Evolutionary conservation across 2,329 filamentous ascomycete species (phyloP).

Genomic region (Verticillium zaregamsianum): DNA sequence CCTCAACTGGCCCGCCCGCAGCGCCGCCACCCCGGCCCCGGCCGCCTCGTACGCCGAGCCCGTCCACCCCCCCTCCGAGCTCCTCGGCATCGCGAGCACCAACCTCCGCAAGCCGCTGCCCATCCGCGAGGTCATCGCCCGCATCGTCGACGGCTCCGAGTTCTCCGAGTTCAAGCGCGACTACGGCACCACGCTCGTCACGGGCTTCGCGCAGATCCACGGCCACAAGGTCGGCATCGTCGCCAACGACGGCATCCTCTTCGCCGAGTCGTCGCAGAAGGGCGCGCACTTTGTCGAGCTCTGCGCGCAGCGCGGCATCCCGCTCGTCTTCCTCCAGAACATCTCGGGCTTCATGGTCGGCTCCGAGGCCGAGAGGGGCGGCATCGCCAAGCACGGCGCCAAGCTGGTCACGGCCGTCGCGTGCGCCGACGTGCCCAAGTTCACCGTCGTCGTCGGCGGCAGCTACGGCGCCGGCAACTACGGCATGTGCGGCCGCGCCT

Average conservation of each 20-base stretch:
- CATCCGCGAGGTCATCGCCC: conserved; percentile 85
- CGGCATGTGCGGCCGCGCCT: conserved; percentile 95
- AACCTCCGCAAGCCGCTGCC: conserved; percentile 84
- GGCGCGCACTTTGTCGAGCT: conserved; percentile 97
- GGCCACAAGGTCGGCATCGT: conserved; percentile 89
- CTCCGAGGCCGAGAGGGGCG: conserved; percentile 82
- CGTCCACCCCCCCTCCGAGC: conserved; percentile 72
- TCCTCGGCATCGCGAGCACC: conserved; percentile 83
- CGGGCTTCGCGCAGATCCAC: conserved; percentile 86
- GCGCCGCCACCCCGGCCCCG: conserved; percentile 31
- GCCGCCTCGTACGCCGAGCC: conserved; percentile 62
- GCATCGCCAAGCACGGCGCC: conserved; percentile 96
- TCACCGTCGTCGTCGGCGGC: conserved; percentile 92
- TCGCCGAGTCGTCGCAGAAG: conserved; percentile 84
- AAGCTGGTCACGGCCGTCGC: conserved; percentile 95
- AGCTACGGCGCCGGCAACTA: conserved; percentile 96
- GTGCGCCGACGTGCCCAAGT: conserved; percentile 91
- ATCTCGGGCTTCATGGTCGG: conserved; percentile 99
- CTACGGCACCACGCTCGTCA: conserved; percentile 86
- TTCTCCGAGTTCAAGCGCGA: conserved; percentile 94
- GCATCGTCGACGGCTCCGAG: conserved; percentile 84
- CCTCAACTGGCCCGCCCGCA: conserved; percentile 73
- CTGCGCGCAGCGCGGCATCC: conserved; percentile 83
- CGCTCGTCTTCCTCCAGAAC: conserved; percentile 91
- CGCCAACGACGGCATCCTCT: conserved; percentile 93